Base-by-base conservation (phyloP, 2,329 filamentous ascomycete genomes). In the Cordyceps tenuipes region DNA sequence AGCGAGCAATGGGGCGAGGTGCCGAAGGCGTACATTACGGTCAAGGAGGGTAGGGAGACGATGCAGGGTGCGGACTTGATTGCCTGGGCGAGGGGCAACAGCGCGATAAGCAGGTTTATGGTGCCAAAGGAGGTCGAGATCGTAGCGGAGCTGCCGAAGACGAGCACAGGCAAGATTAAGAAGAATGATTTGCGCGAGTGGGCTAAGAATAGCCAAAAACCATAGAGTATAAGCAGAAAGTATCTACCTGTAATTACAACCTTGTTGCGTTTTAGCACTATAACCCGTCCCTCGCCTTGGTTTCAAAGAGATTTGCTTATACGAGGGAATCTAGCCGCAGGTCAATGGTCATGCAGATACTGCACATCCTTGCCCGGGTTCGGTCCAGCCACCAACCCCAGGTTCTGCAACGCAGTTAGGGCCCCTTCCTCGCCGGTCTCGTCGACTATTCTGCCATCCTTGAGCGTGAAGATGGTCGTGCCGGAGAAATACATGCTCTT, bases 1-100 rank as follows among this genome's bases (percentile, higher is more conserved):
- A 92, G 97, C 71, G 86, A 86, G 43, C 90, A 95, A 70, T 99
- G 93, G 92, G 94, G 94, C 26, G 94, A 99, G 75, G 78, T 90
- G n/a, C 93, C 94, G 13, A 96, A 96, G 75, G 94, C 93, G 0
- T 99, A 90, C 70, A 77, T 97, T 62, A 97, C 94, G 0, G 79
- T 91, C 36, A 89, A 91, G 69, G 73, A 82, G 47, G 87, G 84
- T n/a, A 83, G 81, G 68, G 62, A 57, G 3, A 8, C 29, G 29
- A 57, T 75, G 17, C 63, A 61, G 4, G 72, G 71, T 5, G 77
- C 85, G 34, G 88, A 90, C 9, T 77, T 99, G 29, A 91, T 97
- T 61, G 75, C 83, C 52, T 99, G 94, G 94, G 91, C 92, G 3
- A 92, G 87, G 72, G 78, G 88, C 64, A 82, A 89, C 67, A 89